Conservation (phyloP, 2,329 filamentous ascomycete species). For the Sphaerulina populicola region DNA sequence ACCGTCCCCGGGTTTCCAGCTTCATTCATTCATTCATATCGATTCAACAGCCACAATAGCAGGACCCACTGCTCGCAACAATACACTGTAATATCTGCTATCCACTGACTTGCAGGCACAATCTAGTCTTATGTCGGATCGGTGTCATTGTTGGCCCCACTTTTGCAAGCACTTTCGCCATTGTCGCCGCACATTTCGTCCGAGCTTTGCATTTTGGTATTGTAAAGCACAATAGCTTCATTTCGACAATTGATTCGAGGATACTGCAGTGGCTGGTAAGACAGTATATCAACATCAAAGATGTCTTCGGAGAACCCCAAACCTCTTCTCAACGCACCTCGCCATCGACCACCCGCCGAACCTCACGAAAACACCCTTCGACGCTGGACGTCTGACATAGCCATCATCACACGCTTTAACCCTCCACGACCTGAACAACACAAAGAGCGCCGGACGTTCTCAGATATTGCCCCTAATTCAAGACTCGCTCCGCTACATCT, state of each 20-base stretch:
- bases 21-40: neutral
- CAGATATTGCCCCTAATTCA: constrained; percentile 1
- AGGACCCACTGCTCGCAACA: neutral
- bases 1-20: neutral
- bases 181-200: neutral
- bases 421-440: neutral
- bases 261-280: neutral
- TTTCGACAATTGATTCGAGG: neutral
- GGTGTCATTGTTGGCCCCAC: neutral
- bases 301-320: neutral
- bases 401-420: neutral
- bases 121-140: neutral
- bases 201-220: neutral
- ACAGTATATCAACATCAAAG: neutral
- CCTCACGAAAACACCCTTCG: neutral
- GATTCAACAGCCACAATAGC: neutral
- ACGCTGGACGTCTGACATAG: neutral
- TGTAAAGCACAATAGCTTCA: constrained; percentile 6
- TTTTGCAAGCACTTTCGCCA: neutral
- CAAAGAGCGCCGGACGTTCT: neutral
- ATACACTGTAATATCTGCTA: neutral
- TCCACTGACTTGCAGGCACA: neutral
- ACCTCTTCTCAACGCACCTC: neutral
- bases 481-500: constrained; percentile 1
- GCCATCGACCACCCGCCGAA: neutral